Evolutionary conservation across 2,329 filamentous ascomycete species (phyloP), one percentile per base, ranked within the genome.

Genomic region (Coniochaeta pulveracea): DNA sequence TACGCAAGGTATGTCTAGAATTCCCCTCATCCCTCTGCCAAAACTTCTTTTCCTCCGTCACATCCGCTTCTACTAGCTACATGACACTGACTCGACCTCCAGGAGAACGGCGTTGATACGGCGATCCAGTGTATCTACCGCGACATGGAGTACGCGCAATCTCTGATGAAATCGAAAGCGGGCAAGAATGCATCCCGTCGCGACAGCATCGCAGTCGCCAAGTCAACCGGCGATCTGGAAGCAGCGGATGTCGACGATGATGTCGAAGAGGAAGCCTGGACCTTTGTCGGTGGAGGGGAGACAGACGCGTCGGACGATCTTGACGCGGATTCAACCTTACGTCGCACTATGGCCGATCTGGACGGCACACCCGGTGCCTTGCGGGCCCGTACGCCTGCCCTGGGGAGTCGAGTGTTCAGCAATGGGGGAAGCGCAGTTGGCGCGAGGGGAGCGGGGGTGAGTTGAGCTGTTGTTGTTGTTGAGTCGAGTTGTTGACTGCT

Each of bases 61-160:
- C 19, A 48, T n/a, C 8, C 21, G 21, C 8, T 23, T 23, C 8
- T 8, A n/a, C 8, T 23, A n/a, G n/a, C 8, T 23, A n/a, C n/a
- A 8, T 8, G 21, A 8, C n/a, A 23, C 21, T 23, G 21, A 23
- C 21, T 23, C 10, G 18, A 17, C 19, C 18, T 37, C 37, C 40
- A 93, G 81, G 89, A 98, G 55, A 77, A 85, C 43, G 91, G 91
- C 22, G 86, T 95, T n/a, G 76, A 80, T 30, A 82, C 70, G 5
- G 91, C 89, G 5, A 91, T 96, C 40, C 84, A 94, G 55, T 83
- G 77, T 39, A 84, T 98, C 36, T 98, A 96, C 52, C 81, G 91
- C 26, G 89, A 96, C 52, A 69, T 96, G 36, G 91, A 96, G 51
- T 95, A 95, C 47, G 88, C 91, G 23, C 83, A 75, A 55, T 80